Percentiles rank a stretch among this genome's conserved stretches.
phyloP scores from a whole-genome alignment of 2,329 filamentous ascomycete genomes.

The Fusarium gaditjirri region DNA sequence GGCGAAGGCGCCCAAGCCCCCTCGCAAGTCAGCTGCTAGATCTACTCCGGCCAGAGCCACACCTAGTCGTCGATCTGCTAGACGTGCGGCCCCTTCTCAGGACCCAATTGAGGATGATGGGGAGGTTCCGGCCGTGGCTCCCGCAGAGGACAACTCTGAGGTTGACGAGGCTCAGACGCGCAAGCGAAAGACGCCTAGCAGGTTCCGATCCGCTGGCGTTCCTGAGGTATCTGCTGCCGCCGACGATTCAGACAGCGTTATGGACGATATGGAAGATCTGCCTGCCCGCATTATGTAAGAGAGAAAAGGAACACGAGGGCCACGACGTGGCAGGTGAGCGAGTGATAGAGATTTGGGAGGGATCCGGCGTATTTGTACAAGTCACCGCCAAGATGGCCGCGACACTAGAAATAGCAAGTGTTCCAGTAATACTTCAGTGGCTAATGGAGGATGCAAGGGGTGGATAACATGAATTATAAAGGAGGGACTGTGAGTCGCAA shows the following conservation, averaged over 20 bases:
- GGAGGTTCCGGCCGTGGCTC: slow-evolving; percentile 15
- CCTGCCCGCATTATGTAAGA: slow-evolving; percentile 46
- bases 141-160: slow-evolving; percentile 39
- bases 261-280: slow-evolving; percentile 59
- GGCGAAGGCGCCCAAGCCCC: slow-evolving; percentile 30
- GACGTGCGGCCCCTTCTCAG: slow-evolving; percentile 41
- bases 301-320: not conserved
- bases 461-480: slow-evolving; percentile 6
- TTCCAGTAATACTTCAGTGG: slow-evolving; percentile 8
- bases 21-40: slow-evolving; percentile 36
- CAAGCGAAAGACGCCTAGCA: slow-evolving; percentile 46
- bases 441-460: not conserved
- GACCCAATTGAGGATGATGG: slow-evolving; percentile 49
- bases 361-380: slow-evolving; percentile 19
- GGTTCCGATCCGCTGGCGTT: slow-evolving; percentile 39
- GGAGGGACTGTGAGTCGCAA: not conserved
- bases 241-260: slow-evolving; percentile 49
- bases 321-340: not conserved
- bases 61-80: slow-evolving; percentile 35
- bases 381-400: slow-evolving; percentile 12
- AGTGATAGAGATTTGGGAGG: slow-evolving; percentile 1
- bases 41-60: slow-evolving; percentile 42
- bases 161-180: slow-evolving; percentile 42
- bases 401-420: slow-evolving; percentile 18
- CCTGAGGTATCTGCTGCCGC: slow-evolving; percentile 17